phyloP scores from a whole-genome alignment of 208 protist species.

The Acanthamoeba triangularis region DNA sequence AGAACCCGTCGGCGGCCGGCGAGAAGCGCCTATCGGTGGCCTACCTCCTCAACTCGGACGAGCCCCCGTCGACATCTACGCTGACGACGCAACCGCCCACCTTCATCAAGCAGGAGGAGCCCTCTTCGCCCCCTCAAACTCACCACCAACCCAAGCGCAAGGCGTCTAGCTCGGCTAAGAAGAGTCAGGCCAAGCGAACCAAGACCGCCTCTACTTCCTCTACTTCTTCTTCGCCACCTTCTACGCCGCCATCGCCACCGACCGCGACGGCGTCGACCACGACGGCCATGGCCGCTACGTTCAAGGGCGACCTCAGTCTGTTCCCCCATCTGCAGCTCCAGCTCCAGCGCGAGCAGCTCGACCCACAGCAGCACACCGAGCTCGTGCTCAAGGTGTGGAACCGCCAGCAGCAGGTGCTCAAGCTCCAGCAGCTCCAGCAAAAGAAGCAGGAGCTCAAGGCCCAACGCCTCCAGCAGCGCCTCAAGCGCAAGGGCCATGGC shows the following conservation, averaged over 20 bases:
- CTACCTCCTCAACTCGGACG: slow-evolving; percentile 8
- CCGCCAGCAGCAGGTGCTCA: slow-evolving; percentile 40
- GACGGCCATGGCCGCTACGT: neutral
- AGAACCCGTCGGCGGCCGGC: neutral
- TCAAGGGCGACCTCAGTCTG: slow-evolving; percentile 20
- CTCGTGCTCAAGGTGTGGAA: slow-evolving; percentile 63
- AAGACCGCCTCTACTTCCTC: neutral
- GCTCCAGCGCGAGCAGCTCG: slow-evolving; percentile 52
- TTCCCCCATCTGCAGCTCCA: slow-evolving; percentile 44
- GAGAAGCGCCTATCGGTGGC: neutral
- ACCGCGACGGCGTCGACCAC: neutral
- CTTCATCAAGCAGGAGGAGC: neutral
- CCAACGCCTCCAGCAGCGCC: neutral
- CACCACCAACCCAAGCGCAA: neutral
- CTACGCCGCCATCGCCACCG: neutral
- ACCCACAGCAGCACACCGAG: slow-evolving; percentile 61
- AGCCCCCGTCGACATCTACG: neutral
- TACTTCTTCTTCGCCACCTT: neutral
- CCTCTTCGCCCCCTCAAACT: neutral
- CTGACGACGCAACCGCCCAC: neutral
- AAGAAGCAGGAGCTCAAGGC: slow-evolving; percentile 67
- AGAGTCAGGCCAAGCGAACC: neutral
- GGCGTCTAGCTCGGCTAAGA: neutral
- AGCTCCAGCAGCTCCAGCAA: slow-evolving; percentile 51
- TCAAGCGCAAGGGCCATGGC: neutral